Base-by-base conservation (phyloP, 1,139 yeast genomes). In the Pichia sp. region DNA sequence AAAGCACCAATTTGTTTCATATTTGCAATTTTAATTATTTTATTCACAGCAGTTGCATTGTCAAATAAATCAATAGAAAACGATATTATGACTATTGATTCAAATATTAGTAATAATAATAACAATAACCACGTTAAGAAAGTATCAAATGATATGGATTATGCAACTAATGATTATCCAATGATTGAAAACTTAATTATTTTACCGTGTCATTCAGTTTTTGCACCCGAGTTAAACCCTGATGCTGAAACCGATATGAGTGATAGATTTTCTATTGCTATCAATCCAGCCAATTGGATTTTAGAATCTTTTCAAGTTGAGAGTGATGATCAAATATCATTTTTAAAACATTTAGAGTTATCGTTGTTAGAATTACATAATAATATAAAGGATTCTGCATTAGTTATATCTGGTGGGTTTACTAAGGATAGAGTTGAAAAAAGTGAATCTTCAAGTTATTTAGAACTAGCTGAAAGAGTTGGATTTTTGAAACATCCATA, bases 361-460 rank as follows among this genome's bases (percentile, higher is more conserved):
- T 69, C 76, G n/a, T 51, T 72, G 13, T 56, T 63, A 1, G 61
- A 67, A 25, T 47, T 79, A n/a, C 45, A 62, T 20, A 42, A 59
- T 1, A 57, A 65, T 13, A 52, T 62, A 0, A 56, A 40, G 3
- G 45, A 73, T 26, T 54, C 69, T 0, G 55, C 68, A 4, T 66
- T 80, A 40, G 65, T 79, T 2, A 79, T 84, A 36, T 79, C 89
- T 15, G 95, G 95, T 0, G 92, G 94, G 0, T 84, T 76, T 57
- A 86, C 95, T 0, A 82, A 83, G 53, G 25, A 45, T 3, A 69
- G 63, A 3, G 69, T 73, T 12, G 37, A 52, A 18, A 48, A 53
- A n/a, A 66, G 73, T 11, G 95, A 86, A 61, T 75, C 87, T 0
- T 68, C 67, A 47, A 77, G 86, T 15, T 85, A 85, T 60, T 36